A percentile compares a stretch with the other conserved stretches of the same genome.
Conservation (phyloP, 305 asterid species). For the Solanum chacoense region DNA sequence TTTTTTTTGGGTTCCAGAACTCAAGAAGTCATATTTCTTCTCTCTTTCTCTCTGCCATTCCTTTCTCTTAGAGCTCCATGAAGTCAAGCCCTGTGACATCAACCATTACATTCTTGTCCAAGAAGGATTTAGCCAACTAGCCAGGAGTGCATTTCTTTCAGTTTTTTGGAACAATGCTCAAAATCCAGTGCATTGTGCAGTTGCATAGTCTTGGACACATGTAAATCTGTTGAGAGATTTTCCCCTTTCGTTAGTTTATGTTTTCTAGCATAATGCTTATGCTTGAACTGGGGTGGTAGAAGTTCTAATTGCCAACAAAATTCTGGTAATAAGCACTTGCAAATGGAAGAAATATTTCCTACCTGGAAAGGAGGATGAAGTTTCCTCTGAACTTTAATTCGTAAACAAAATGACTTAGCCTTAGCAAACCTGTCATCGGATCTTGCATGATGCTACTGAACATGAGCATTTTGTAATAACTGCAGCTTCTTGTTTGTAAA, state of each 20-base stretch:
- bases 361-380: background rate
- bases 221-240: background rate
- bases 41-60: background rate
- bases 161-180: slow-evolving; percentile 13
- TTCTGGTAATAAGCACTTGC: background rate
- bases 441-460: background rate
- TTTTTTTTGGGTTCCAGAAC: background rate
- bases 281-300: background rate
- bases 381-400: background rate
- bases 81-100: background rate
- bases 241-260: background rate
- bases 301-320: background rate
- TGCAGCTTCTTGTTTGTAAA: background rate
- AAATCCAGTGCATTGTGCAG: slow-evolving; percentile 21
- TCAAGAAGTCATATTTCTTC: background rate
- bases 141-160: slow-evolving; percentile 14
- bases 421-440: background rate
- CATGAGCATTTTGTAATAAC: background rate
- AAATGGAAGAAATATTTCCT: background rate
- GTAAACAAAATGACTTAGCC: background rate
- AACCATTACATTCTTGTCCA: slow-evolving; percentile 33
- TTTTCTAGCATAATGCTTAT: background rate
- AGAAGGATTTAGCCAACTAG: background rate
- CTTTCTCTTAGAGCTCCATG: background rate
- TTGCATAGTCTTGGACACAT: slow-evolving; percentile 14